phyloP scores from a whole-genome alignment of 129 eudicot genomes.

The Smallanthus sonchifolius region DNA sequence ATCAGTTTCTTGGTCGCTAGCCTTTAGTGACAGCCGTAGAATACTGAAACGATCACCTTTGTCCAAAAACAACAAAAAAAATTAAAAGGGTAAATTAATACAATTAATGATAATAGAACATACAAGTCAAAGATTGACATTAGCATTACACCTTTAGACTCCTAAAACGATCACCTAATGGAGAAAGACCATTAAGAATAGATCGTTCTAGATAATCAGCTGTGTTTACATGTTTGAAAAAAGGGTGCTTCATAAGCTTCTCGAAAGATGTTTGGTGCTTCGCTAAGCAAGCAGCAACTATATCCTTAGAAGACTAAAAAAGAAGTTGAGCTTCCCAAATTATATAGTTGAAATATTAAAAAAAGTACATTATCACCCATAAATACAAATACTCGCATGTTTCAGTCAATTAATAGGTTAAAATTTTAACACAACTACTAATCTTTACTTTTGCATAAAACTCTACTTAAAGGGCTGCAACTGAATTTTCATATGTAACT shows the following conservation, averaged over 20 bases:
- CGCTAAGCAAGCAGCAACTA: conserved; percentile 93
- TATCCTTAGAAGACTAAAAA: conserved; percentile 70
- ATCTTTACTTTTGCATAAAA: too few species aligned
- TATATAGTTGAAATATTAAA: too few species aligned
- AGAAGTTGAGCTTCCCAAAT: too few species aligned
- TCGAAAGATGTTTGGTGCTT: conserved; percentile 88
- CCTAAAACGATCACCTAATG: conserved; percentile 86
- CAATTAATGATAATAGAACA: neutral
- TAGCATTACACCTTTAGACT: conserved; percentile 60
- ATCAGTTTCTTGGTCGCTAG: conserved; percentile 44
- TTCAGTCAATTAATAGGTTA: too few species aligned
- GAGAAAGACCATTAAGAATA: conserved; percentile 61
- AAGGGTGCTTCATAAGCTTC: conserved; percentile 80
- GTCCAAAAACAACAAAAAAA: conserved; percentile 42
- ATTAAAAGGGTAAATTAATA: neutral
- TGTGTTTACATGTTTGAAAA: conserved; percentile 74
- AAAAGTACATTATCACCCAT: too few species aligned
- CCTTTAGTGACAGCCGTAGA: conserved; percentile 37
- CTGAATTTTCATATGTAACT: too few species aligned
- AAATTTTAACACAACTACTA: too few species aligned
- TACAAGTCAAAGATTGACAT: conserved; percentile 21
- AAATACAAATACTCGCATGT: too few species aligned
- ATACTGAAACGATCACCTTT: conserved; percentile 82
- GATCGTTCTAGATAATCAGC: conserved; percentile 59
- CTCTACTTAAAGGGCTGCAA: too few species aligned